Percentiles rank a stretch among this genome's conserved stretches.
Evolutionary conservation across 164 flowering plant genomes (phyloP).

Genomic region (Magnolia kwangsiensis): DNA sequence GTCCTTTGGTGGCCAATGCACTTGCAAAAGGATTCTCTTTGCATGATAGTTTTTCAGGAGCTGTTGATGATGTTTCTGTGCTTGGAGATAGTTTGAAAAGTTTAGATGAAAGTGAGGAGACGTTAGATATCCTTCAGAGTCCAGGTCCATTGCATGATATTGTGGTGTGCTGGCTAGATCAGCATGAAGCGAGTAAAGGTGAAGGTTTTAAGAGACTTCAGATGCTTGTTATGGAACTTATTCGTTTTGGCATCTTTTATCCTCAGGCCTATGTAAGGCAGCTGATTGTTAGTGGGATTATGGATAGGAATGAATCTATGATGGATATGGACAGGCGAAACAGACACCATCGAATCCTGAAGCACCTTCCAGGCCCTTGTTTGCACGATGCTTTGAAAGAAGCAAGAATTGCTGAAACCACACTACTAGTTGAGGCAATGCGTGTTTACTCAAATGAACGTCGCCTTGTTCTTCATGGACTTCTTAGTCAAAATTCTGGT

Average conservation of each 20-base stretch:
- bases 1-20: constrained; percentile 10
- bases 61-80: constrained; percentile 23
- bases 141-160: constrained; percentile 92
- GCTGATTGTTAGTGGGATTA: constrained; percentile 82
- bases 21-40: constrained; percentile 19
- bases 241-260: constrained; percentile 70
- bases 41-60: constrained; percentile 25
- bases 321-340: constrained; percentile 44
- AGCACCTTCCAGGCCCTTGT: constrained; percentile 69
- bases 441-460: constrained; percentile 81
- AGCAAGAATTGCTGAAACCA: constrained; percentile 39
- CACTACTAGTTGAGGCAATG: constrained; percentile 46
- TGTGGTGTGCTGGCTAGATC: constrained; percentile 97
- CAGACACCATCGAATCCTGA: constrained; percentile 70
- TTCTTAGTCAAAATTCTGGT: constrained; percentile 20
- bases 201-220: constrained; percentile 75
- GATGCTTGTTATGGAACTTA: constrained; percentile 69
- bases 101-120: constrained; percentile 21
- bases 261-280: constrained; percentile 93
- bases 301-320: constrained; percentile 48
- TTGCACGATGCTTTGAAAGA: constrained; percentile 59
- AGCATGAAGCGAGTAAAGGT: constrained; percentile 64
- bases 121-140: constrained; percentile 52
- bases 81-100: constrained; percentile 23
- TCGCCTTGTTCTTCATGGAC: constrained; percentile 63